A percentile compares a stretch with the other conserved stretches of the same genome.
phyloP scores from a whole-genome alignment of 305 asterid genomes.

The Plantago lanceolata region DNA sequence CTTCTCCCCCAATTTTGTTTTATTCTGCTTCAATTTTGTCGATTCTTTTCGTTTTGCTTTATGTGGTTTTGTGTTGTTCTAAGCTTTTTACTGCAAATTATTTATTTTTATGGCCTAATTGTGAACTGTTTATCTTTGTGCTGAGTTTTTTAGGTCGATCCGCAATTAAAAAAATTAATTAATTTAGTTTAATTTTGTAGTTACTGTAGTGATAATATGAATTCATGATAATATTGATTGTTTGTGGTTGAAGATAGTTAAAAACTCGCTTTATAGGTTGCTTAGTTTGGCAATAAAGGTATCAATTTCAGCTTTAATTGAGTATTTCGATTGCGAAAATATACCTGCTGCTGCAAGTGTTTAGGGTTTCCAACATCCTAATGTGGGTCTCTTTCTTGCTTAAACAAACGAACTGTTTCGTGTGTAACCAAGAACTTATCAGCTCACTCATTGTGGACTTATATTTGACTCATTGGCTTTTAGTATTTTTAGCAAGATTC shows the following conservation, averaged over 20 bases:
- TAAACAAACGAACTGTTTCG: background rate
- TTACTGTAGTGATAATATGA: conserved; percentile 6
- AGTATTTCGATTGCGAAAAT: no score
- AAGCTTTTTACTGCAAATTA: no score
- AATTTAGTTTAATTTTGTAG: background rate
- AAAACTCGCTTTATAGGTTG: conserved; percentile 34
- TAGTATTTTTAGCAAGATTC: background rate
- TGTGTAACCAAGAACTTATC: background rate
- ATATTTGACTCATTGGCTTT: no score
- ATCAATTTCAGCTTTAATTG: conserved; percentile 17
- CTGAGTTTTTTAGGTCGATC: no score
- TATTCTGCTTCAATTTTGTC: background rate
- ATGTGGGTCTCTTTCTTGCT: no score
- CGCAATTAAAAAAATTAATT: no score
- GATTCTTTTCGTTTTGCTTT: conserved; percentile 3
- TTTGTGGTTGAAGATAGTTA: conserved; percentile 27
- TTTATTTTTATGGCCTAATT: background rate
- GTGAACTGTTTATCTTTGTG: background rate
- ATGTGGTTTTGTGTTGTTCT: no score
- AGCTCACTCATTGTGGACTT: no score
- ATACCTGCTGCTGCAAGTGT: conserved; percentile 7
- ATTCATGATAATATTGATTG: conserved; percentile 9
- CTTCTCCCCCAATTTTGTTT: background rate
- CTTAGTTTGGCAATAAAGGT: conserved; percentile 37
- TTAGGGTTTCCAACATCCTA: background rate